Percentiles rank a stretch among this genome's conserved stretches.
phyloP scores from a whole-genome alignment of 768 basidiomycete species.

The Fomitopsis pulvina region DNA sequence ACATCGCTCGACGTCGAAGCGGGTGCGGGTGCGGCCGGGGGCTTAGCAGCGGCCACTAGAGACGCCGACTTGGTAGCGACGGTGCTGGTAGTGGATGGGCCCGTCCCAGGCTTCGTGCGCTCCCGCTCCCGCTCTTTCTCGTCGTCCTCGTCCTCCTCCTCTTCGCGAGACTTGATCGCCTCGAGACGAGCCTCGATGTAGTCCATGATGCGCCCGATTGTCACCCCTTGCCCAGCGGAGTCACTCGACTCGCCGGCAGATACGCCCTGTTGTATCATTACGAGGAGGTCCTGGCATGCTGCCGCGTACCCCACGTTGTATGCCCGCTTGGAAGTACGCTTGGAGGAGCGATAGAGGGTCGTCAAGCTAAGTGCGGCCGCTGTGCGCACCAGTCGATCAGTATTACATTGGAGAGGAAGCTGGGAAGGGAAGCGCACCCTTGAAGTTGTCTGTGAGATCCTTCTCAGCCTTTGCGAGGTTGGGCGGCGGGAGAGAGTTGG shows the following conservation, averaged over 20 bases:
- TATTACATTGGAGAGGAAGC: slow-evolving; percentile 12
- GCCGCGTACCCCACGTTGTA: slow-evolving; percentile 78
- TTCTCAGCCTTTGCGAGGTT: slow-evolving; percentile 75
- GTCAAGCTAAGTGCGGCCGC: slow-evolving; percentile 82
- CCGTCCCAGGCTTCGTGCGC: slow-evolving; percentile 18
- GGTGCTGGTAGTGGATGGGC: slow-evolving; percentile 6
- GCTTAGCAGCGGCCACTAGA: not conserved
- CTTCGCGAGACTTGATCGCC: slow-evolving; percentile 64
- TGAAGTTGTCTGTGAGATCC: slow-evolving; percentile 75
- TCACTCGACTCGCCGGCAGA: slow-evolving; percentile 45
- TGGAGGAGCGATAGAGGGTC: slow-evolving; percentile 75
- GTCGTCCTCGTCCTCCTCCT: slow-evolving; percentile 81
- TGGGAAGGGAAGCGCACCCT: slow-evolving; percentile 39
- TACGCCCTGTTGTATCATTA: slow-evolving; percentile 80
- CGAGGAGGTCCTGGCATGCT: slow-evolving; percentile 74
- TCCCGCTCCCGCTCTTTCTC: slow-evolving; percentile 58
- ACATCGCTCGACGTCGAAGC: slow-evolving; percentile 1
- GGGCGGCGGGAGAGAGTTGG: slow-evolving; percentile 62
- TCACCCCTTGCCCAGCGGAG: slow-evolving; percentile 52
- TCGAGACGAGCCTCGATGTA: slow-evolving; percentile 81
- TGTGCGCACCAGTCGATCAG: slow-evolving; percentile 22
- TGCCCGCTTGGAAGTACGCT: slow-evolving; percentile 69
- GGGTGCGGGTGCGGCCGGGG: not conserved
- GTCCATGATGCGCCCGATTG: slow-evolving; percentile 76
- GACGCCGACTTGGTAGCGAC: not conserved